A percentile compares a stretch with the other conserved stretches of the same genome.
phyloP scores from a whole-genome alignment of 495 filamentous ascomycete genomes.

The Tuber microsphaerosporum region DNA sequence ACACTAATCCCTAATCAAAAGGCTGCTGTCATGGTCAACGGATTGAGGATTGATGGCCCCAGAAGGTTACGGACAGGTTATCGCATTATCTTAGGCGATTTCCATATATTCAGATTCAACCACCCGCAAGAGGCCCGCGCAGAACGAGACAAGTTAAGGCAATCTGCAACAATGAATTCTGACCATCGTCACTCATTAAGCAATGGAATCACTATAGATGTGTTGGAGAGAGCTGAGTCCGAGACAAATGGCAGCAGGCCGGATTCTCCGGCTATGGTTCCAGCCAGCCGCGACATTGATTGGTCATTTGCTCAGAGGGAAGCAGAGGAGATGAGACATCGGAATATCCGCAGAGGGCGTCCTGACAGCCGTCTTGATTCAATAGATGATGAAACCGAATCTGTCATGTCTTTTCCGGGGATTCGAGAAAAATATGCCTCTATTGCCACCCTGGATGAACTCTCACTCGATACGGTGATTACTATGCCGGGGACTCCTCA shows the following conservation, averaged over 20 bases:
- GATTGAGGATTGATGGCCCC: constrained; percentile 72
- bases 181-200: constrained; percentile 72
- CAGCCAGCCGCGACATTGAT: constrained; percentile 72
- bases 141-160: constrained; percentile 82
- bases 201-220: constrained; percentile 54
- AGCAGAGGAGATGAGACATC: constrained; percentile 84
- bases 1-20: constrained; percentile 81
- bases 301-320: constrained; percentile 94
- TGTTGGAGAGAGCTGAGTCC: constrained; percentile 46
- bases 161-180: constrained; percentile 78
- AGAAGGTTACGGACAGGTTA: constrained; percentile 82
- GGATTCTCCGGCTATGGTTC: constrained; percentile 67
- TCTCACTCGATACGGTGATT: constrained; percentile 86
- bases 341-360: constrained; percentile 69
- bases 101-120: constrained; percentile 99
- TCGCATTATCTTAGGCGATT: constrained; percentile 93
- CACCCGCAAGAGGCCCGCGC: constrained; percentile 92
- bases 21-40: constrained; percentile 96
- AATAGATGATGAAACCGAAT: constrained; percentile 52
- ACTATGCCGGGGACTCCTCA: constrained; percentile 91
- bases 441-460: constrained; percentile 89
- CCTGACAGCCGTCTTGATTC: constrained; percentile 77
- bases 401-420: constrained; percentile 70
- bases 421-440: constrained; percentile 94
- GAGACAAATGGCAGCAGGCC: constrained; percentile 61